Evolutionary conservation across 208 protist species (phyloP), one percentile per base, ranked within the genome.

Genomic region (Leishmania gerbilli): DNA sequence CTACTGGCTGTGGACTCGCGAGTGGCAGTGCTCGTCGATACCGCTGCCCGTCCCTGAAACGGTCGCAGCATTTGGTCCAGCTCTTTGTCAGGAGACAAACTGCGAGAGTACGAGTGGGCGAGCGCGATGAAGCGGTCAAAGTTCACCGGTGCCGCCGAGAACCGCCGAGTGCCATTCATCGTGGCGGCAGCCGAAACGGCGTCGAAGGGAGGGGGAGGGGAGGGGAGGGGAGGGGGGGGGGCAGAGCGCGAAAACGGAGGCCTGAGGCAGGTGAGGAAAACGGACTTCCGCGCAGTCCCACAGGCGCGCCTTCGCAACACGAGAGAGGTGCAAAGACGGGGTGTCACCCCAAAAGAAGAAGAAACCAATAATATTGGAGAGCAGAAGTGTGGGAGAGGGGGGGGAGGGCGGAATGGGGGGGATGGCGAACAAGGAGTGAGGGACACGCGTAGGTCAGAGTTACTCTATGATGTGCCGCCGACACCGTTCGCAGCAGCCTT

Each of bases 21-120:
- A 11, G 31, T 68, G 31, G 37, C 47, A 31, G 37, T 37, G 40
- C 40, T 42, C 0, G 58, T 27, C 68, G 67, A 62, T 40, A 40
- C 8, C 1, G 67, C 21, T 8, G 45, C 49, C 58, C 82, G 79
- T 9, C 31, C 58, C 42, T 84, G 82, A 51, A 72, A 75, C 37
- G 89, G 89, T 1, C 85, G 72, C n/a, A 90, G 87, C 87, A 97
- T 95, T 77, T 96, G 94, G 19, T 86, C 84, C 45, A 97, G 88
- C 76, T 96, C 94, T 27, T 83, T 67, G 75, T 96, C 90, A 6
- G 92, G 92, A 4, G 92, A 96, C 17, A 95, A 79, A 55, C 91
- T 95, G 27, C 84, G 84, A 7, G 86, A 88, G 45, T 85, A 77
- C 42, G 87, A 84, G 55, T 87, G 86, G 17, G 81, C 80, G 49